Percentiles rank a stretch among this genome's conserved stretches.
Evolutionary conservation across 352 stramenopile species (phyloP).

Genomic region (Phytophthora multivora): DNA sequence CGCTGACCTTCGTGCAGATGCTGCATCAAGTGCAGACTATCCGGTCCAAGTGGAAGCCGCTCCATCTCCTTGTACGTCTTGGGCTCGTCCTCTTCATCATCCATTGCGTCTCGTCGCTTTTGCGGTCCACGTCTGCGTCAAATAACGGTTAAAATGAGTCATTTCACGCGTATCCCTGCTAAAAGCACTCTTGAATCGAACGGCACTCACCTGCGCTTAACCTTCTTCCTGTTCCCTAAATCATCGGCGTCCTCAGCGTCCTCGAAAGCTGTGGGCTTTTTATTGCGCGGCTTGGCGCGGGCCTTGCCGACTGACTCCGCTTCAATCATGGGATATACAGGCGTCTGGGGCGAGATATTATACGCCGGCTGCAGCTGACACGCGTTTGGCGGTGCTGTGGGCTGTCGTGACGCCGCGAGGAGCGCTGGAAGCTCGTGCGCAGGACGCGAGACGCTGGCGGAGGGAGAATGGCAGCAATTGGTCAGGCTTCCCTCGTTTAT

Average conservation of each 20-base stretch:
- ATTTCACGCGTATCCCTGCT: constrained; percentile 1
- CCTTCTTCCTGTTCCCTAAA: constrained; percentile 35
- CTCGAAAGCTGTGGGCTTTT: constrained; percentile 22
- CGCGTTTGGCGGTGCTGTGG: not conserved
- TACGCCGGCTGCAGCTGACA: not conserved
- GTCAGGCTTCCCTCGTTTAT: constrained; percentile 19
- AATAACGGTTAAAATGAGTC: constrained; percentile 4
- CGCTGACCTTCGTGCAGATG: constrained; percentile 35
- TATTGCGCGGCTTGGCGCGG: constrained; percentile 25
- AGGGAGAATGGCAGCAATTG: constrained; percentile 37
- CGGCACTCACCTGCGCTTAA: constrained; percentile 41
- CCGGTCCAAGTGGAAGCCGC: constrained; percentile 29
- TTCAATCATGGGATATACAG: constrained; percentile 12
- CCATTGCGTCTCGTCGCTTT: constrained; percentile 57
- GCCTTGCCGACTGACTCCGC: constrained; percentile 14
- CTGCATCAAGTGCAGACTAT: constrained; percentile 42
- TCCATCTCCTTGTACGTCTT: constrained; percentile 12
- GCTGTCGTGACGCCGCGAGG: constrained; percentile 3
- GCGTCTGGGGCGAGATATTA: not conserved
- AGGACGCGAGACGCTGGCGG: constrained; percentile 8
- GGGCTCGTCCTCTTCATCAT: constrained; percentile 29
- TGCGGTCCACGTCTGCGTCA: constrained; percentile 43
- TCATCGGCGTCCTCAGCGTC: constrained; percentile 23
- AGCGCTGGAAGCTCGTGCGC: constrained; percentile 12
- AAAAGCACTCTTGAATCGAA: not conserved